Evolutionary conservation across 75 land plant species (phyloP).

Genomic region (Picea glauca): DNA sequence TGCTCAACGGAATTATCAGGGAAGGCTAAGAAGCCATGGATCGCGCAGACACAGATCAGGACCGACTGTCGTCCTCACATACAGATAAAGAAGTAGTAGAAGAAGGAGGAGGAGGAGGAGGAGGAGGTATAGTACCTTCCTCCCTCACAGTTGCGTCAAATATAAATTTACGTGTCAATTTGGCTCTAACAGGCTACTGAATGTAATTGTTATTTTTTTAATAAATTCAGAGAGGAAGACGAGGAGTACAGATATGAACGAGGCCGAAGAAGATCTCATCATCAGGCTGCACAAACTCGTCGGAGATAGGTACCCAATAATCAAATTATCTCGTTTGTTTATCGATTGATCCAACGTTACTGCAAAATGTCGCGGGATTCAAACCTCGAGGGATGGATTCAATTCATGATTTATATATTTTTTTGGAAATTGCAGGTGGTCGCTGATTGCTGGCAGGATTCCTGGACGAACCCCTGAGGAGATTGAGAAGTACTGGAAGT

Average conservation of each 20-base stretch:
- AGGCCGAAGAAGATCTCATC: conserved; percentile 6
- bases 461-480: conserved; percentile 27
- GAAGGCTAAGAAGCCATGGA: background rate
- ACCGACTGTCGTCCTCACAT: no score
- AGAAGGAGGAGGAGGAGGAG: no score
- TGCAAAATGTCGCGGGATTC: background rate
- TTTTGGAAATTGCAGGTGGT: conserved; percentile 13
- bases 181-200: background rate
- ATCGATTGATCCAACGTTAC: background rate
- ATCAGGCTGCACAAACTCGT: background rate
- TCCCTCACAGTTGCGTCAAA: no score
- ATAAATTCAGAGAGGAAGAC: background rate
- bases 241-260: background rate
- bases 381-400: background rate
- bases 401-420: background rate
- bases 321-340: background rate
- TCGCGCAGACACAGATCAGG: no score
- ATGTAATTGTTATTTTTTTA: no score
- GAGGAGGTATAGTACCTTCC: no score
- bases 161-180: no score
- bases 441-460: conserved; percentile 24
- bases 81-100: no score
- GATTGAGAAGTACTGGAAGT: conserved; percentile 29
- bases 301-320: background rate
- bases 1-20: background rate